Evolutionary conservation across 169 alveolate genomes (phyloP).

Genomic region (Plasmodium vinckei): DNA sequence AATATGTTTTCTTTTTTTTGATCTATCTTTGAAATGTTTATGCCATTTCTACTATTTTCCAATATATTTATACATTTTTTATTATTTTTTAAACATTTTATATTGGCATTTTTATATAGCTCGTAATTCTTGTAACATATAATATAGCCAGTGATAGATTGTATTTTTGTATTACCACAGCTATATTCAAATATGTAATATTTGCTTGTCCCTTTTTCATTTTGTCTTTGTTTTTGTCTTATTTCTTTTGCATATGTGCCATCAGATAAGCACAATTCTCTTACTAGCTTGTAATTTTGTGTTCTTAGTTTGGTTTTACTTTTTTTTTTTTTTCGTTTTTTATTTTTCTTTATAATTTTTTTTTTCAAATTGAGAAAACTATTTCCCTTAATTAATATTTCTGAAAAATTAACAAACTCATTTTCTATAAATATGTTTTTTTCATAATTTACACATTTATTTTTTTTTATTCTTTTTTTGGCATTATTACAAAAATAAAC

Average conservation of each 20-base stretch:
- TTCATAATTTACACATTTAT: background rate
- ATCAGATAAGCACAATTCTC: slow-evolving; percentile 12
- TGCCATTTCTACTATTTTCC: background rate
- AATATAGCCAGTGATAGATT: slow-evolving; percentile 51
- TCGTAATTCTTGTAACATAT: slow-evolving; percentile 28
- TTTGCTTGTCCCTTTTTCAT: background rate
- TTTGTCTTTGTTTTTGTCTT: slow-evolving; percentile 10
- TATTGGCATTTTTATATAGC: slow-evolving; percentile 12
- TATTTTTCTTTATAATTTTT: slow-evolving; percentile 22
- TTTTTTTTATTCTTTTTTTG: background rate
- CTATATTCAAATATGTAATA: slow-evolving; percentile 42
- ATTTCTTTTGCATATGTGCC: background rate
- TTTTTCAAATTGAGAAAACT: slow-evolving; percentile 19
- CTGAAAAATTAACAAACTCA: slow-evolving; percentile 9
- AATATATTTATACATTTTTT: background rate
- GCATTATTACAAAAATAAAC: background rate
- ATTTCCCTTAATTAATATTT: slow-evolving; percentile 11
- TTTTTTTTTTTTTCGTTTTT: slow-evolving; percentile 32
- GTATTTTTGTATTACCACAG: slow-evolving; percentile 70
- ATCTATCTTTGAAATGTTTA: background rate
- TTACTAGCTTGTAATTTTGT: slow-evolving; percentile 20
- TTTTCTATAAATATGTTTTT: background rate
- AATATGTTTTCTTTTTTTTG: background rate
- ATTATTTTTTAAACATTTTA: background rate
- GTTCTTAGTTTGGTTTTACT: slow-evolving; percentile 35